Conservation (phyloP, 225 moss, liverwort and hornwort species). For the Ulota crispa region DNA sequence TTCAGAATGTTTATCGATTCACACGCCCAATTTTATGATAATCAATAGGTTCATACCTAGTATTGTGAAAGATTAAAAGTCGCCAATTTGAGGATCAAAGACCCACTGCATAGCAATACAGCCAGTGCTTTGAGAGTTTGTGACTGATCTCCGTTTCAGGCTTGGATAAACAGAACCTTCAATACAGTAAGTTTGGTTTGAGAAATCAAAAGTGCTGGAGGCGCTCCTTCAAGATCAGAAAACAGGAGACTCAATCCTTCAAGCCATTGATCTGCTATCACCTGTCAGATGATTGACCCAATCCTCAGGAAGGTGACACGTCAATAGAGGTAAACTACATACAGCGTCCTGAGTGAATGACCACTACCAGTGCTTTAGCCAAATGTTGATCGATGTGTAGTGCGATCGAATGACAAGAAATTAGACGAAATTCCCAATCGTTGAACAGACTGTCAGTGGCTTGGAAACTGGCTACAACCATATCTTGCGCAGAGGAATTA, state of each 20-base stretch:
- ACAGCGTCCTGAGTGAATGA: neutral
- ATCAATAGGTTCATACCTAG: constrained; percentile 41
- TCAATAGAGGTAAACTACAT: constrained; percentile 25
- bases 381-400: constrained; percentile 4
- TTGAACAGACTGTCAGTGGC: constrained; percentile 8
- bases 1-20: constrained; percentile 21
- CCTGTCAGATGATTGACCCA: constrained; percentile 53
- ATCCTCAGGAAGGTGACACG: constrained; percentile 39
- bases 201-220: constrained; percentile 27
- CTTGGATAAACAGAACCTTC: constrained; percentile 32
- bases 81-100: constrained; percentile 29
- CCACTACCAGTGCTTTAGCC: constrained; percentile 5
- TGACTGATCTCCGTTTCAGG: constrained; percentile 33
- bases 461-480: neutral
- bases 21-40: constrained; percentile 25
- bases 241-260: constrained; percentile 38
- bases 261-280: constrained; percentile 40
- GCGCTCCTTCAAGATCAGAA: constrained; percentile 25
- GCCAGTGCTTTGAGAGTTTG: constrained; percentile 32
- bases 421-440: neutral
- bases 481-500: neutral
- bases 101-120: constrained; percentile 40
- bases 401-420: constrained; percentile 20
- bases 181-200: constrained; percentile 18
- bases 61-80: constrained; percentile 28